A percentile compares a stretch with the other conserved stretches of the same genome.
These are phyloP conservation scores for Ulota crispa DNA, from an alignment of 225 moss, liverwort and hornwort species.

Conservation along the genomic window DNA sequence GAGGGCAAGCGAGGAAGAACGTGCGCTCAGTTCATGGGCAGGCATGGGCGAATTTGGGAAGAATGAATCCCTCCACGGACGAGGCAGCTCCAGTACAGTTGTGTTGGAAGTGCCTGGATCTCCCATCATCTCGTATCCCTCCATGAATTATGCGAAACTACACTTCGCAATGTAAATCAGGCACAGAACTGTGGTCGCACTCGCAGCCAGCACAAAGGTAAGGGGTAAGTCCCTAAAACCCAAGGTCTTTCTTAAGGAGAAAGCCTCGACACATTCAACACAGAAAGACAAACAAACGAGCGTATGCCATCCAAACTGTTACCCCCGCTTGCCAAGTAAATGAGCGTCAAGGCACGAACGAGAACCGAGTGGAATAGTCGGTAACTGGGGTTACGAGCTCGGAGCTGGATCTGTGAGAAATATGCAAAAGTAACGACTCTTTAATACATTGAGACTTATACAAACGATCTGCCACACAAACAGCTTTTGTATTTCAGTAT, in stretches of 20 bases:
- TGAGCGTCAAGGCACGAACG: not conserved
- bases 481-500: no score
- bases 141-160: not conserved
- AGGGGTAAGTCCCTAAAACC: not conserved
- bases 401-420: no score
- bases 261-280: not conserved
- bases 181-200: not conserved
- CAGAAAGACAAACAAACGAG: not conserved
- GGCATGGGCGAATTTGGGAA: not conserved
- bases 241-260: not conserved
- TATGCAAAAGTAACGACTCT: no score
- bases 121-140: slow-evolving; percentile 37
- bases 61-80: no score
- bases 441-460: no score
- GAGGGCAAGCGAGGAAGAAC: slow-evolving; percentile 11
- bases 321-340: not conserved
- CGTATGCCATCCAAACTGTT: not conserved
- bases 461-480: no score
- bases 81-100: no score
- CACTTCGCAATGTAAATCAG: not conserved
- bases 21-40: slow-evolving; percentile 8
- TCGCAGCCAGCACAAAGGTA: slow-evolving; percentile 38
- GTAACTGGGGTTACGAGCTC: no score
- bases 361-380: not conserved
- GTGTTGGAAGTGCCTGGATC: slow-evolving; percentile 32